Conservation (phyloP, 345 rosid genomes). For the Aethionema arabicum region DNA sequence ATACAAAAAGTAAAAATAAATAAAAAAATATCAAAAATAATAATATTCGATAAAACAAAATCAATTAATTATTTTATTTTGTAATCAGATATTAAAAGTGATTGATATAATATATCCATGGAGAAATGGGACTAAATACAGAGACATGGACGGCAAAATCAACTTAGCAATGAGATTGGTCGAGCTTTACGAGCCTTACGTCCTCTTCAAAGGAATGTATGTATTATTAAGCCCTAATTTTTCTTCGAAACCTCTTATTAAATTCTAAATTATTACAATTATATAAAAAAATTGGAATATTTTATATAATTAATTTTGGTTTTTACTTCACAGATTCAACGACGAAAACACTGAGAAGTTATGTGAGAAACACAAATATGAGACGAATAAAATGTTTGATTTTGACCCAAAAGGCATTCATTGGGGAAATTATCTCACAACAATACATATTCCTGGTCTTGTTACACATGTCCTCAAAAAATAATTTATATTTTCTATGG, state of each 20-base stretch:
- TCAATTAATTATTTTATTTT: slow-evolving; percentile 7
- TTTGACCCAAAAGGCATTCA: slow-evolving; percentile 53
- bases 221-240: slow-evolving; percentile 26
- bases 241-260: background rate
- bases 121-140: slow-evolving; percentile 10
- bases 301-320: background rate
- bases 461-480: slow-evolving; percentile 45
- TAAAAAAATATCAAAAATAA: too few species aligned
- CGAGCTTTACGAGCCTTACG: slow-evolving; percentile 66
- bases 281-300: background rate
- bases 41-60: background rate
- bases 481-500: background rate
- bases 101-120: slow-evolving; percentile 1
- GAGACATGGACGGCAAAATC: slow-evolving; percentile 11
- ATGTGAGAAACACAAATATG: slow-evolving; percentile 38
- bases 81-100: slow-evolving; percentile 3
- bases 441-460: slow-evolving; percentile 59
- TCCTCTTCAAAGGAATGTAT: slow-evolving; percentile 73
- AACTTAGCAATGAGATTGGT: slow-evolving; percentile 54
- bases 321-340: slow-evolving; percentile 46
- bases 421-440: slow-evolving; percentile 61
- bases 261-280: background rate
- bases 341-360: slow-evolving; percentile 52
- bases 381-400: slow-evolving; percentile 26
- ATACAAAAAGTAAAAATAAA: too few species aligned